A percentile compares a stretch with the other conserved stretches of the same genome.
Conservation (phyloP, 1,139 yeast species). For the Pichia sp. region DNA sequence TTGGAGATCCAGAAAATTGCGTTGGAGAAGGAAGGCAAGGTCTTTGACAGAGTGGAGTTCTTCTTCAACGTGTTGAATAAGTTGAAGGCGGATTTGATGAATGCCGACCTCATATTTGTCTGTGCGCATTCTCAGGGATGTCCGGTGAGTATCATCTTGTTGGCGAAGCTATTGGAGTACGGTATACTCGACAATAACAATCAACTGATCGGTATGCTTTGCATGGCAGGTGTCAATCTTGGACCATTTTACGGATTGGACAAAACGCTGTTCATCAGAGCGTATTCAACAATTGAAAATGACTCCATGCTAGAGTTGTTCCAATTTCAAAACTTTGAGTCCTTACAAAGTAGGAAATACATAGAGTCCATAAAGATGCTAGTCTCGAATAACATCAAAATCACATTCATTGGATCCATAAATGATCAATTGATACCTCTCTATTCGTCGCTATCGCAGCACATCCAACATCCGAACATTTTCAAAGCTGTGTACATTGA, state of each 20-base stretch:
- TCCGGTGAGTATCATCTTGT: conserved; percentile 76
- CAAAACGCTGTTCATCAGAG: conserved; percentile 74
- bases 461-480: conserved; percentile 81
- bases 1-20: conserved; percentile 84
- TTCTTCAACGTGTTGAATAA: conserved; percentile 66
- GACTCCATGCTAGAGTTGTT: conserved; percentile 81
- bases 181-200: conserved; percentile 50
- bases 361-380: conserved; percentile 60
- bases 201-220: conserved; percentile 65
- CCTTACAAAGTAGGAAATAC: conserved; percentile 65
- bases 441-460: conserved; percentile 79
- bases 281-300: conserved; percentile 84
- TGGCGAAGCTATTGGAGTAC: conserved; percentile 64
- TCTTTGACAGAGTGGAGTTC: conserved; percentile 76
- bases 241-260: conserved; percentile 93
- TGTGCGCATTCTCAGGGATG: conserved; percentile 97
- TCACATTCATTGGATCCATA: conserved; percentile 77
- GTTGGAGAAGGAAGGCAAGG: conserved; percentile 86
- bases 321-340: conserved; percentile 73
- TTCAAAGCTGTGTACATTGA: conserved; percentile 87
- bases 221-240: conserved; percentile 93
- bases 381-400: conserved; percentile 64
- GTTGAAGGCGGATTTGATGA: conserved; percentile 63
- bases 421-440: conserved; percentile 91
- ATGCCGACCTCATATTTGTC: conserved; percentile 78